These are phyloP conservation scores for Microstroma glucosiphilum DNA, from an alignment of 1,284 basidiomycete species.

Conservation along the genomic window DNA sequence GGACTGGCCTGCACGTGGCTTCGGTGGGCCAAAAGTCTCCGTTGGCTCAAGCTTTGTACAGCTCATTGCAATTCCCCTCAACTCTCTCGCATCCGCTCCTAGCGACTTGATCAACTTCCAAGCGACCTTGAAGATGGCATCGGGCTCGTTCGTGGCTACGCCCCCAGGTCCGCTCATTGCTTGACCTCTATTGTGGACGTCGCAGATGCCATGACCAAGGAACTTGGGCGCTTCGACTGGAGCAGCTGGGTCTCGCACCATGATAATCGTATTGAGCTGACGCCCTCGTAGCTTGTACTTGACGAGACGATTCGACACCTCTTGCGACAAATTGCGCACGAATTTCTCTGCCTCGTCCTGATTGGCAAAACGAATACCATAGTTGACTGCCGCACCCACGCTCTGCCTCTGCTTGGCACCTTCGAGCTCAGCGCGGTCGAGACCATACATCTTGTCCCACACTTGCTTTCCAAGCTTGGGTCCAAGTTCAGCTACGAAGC, in stretches of 20 bases:
- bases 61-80: constrained; percentile 88
- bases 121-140: constrained; percentile 68
- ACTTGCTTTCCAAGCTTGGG: constrained; percentile 75
- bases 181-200: constrained; percentile 70
- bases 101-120: constrained; percentile 70
- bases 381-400: constrained; percentile 51
- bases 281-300: constrained; percentile 71
- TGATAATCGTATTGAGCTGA: constrained; percentile 66
- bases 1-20: too few relatives aligned
- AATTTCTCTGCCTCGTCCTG: constrained; percentile 66
- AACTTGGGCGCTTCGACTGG: constrained; percentile 95
- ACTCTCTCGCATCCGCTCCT: constrained; percentile 71
- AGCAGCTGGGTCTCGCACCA: constrained; percentile 78
- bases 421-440: constrained; percentile 72
- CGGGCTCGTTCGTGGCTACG: constrained; percentile 65
- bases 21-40: constrained; percentile 7
- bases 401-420: constrained; percentile 49
- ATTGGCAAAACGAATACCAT: constrained; percentile 85
- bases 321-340: constrained; percentile 34
- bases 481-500: constrained; percentile 62
- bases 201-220: constrained; percentile 83
- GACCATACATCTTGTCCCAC: constrained; percentile 73
- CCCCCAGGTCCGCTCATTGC: constrained; percentile 54
- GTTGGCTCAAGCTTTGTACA: constrained; percentile 69
- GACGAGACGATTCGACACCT: constrained; percentile 31